Percentiles rank a stretch among this genome's conserved stretches.
phyloP scores from a whole-genome alignment of 768 basidiomycete genomes.

The Mycena rebaudengoi region DNA sequence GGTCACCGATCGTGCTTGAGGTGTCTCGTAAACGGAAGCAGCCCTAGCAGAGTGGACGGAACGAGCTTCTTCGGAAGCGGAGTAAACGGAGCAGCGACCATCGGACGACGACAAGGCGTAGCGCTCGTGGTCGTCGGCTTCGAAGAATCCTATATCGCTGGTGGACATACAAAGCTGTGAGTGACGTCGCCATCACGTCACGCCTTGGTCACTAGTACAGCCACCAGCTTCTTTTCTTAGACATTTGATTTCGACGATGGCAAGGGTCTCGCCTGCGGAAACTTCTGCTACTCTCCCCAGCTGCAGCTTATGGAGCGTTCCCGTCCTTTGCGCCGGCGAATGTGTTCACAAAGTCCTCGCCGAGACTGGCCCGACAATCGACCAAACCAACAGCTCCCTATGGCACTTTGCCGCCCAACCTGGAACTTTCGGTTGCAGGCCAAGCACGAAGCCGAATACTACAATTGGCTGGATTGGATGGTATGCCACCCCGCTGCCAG shows the following conservation, averaged over 20 bases:
- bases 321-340: too few relatives aligned
- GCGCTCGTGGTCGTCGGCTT: constrained; percentile 3
- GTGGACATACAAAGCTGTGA: background rate
- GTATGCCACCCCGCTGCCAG: constrained; percentile 5
- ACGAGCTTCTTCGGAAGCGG: constrained; percentile 5
- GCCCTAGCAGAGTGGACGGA: constrained; percentile 3
- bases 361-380: background rate
- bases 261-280: too few relatives aligned
- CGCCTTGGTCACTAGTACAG: constrained; percentile 2
- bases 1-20: background rate
- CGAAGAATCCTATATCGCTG: constrained; percentile 8
- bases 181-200: constrained; percentile 3
- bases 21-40: too few relatives aligned
- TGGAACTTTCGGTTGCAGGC: background rate
- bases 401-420: constrained; percentile 1
- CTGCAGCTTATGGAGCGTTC: too few relatives aligned
- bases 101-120: constrained; percentile 4
- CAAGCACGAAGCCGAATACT: constrained; percentile 3
- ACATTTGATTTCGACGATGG: too few relatives aligned
- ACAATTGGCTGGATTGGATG: background rate
- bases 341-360: background rate
- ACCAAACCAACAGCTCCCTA: background rate
- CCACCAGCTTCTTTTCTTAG: constrained; percentile 52
- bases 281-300: too few relatives aligned
- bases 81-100: constrained; percentile 3